Conservation (phyloP, 1,284 basidiomycete genomes). For the Sporisorium graminicola region DNA sequence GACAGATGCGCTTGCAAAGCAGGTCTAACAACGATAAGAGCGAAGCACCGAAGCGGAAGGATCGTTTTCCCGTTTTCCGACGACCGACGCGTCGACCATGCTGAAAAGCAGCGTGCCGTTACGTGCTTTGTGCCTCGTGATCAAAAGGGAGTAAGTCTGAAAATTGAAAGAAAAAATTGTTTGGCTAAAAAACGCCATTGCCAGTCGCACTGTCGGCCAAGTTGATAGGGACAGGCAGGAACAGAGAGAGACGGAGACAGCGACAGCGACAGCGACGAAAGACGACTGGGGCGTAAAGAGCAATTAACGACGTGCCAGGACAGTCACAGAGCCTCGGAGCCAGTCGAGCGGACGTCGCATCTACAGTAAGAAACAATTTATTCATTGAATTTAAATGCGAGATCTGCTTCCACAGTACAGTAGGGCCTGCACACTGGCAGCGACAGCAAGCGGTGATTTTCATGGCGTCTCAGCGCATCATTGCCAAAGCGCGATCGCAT, state of each 20-base stretch:
- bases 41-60: too few species aligned
- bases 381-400: too few species aligned
- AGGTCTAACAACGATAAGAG: background rate
- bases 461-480: background rate
- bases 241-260: background rate
- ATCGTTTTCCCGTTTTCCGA: background rate
- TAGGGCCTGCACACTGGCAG: too few species aligned
- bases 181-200: background rate
- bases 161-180: conserved; percentile 3
- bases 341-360: background rate
- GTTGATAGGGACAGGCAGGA: too few species aligned
- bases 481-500: conserved; percentile 3
- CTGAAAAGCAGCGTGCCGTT: background rate
- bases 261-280: too few species aligned
- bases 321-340: background rate
- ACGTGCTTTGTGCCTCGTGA: conserved; percentile 10
- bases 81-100: conserved; percentile 27
- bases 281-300: background rate
- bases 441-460: too few species aligned
- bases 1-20: background rate
- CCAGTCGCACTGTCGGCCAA: background rate
- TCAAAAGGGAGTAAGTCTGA: background rate
- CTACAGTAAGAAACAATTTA: too few species aligned
- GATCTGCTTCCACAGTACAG: too few species aligned
- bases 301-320: too few species aligned